A percentile compares a stretch with the other conserved stretches of the same genome.
phyloP scores from a whole-genome alignment of 768 basidiomycete species.

The Crassisporium funariophilum region DNA sequence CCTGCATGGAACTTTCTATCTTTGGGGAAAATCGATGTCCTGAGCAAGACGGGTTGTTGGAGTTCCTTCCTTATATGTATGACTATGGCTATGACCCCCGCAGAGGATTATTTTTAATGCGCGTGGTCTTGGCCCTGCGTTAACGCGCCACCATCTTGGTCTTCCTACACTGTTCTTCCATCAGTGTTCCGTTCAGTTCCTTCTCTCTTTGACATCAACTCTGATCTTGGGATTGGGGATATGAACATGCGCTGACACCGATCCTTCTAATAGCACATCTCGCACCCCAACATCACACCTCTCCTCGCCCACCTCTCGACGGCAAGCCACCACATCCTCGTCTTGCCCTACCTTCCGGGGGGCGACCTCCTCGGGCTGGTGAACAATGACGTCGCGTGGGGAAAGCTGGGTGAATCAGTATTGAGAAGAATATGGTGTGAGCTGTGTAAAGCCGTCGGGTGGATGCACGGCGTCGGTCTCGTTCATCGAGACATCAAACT shows the following conservation, averaged over 20 bases:
- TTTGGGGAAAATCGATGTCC: too few relatives aligned
- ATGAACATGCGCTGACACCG: conserved; percentile 6
- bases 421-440: conserved; percentile 75
- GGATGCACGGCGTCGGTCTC: conserved; percentile 84
- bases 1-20: too few relatives aligned
- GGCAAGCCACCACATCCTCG: conserved; percentile 71
- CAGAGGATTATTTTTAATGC: too few relatives aligned
- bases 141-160: too few relatives aligned
- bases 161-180: too few relatives aligned
- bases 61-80: too few relatives aligned
- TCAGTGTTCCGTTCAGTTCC: too few relatives aligned
- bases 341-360: conserved; percentile 74
- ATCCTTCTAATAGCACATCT: conserved; percentile 57
- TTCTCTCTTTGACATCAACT: neutral
- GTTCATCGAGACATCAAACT: conserved; percentile 93
- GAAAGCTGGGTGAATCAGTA: conserved; percentile 47
- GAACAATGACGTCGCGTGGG: conserved; percentile 53
- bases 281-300: conserved; percentile 78
- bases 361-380: conserved; percentile 83
- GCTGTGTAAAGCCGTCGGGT: conserved; percentile 75
- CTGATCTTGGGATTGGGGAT: too few relatives aligned
- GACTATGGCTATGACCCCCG: too few relatives aligned
- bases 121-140: too few relatives aligned
- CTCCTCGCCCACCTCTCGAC: conserved; percentile 74
- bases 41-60: too few relatives aligned